Evolutionary conservation across 108 stramenopile species (phyloP).

Genomic region (Nannochloropsis granulata): DNA sequence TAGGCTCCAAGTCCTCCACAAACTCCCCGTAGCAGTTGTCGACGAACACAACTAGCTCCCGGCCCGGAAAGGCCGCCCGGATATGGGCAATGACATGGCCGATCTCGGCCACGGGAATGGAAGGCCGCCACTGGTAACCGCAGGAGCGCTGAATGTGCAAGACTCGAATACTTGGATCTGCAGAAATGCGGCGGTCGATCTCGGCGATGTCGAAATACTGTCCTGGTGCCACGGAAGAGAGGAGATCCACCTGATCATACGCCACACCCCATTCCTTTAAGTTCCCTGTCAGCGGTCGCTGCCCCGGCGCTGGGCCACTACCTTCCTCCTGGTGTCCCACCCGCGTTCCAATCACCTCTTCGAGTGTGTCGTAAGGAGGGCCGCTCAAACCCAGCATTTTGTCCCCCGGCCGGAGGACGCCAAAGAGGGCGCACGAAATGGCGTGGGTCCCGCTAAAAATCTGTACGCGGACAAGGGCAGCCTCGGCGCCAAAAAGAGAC

Average conservation of each 20-base stretch:
- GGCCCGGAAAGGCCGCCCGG: background rate
- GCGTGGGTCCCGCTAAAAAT: constrained; percentile 42
- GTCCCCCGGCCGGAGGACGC: constrained; percentile 28
- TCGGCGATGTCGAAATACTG: background rate
- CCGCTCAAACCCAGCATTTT: constrained; percentile 33
- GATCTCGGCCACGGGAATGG: constrained; percentile 22
- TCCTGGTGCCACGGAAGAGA: background rate
- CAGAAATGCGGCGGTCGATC: background rate
- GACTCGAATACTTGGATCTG: background rate
- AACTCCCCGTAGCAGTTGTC: constrained; percentile 42
- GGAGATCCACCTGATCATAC: background rate
- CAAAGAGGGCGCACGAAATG: constrained; percentile 33
- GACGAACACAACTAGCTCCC: constrained; percentile 23
- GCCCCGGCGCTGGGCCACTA: background rate
- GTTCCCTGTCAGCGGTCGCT: background rate
- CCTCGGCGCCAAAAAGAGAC: constrained; percentile 31
- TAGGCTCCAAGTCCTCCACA: constrained; percentile 33
- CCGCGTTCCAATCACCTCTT: constrained; percentile 39
- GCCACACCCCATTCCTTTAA: constrained; percentile 7
- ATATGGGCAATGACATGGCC: constrained; percentile 9
- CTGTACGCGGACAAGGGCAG: constrained; percentile 32
- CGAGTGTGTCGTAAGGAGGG: constrained; percentile 34
- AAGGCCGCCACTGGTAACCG: constrained; percentile 34
- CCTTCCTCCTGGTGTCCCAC: background rate
- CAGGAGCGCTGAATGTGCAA: constrained; percentile 33